A percentile compares a stretch with the other conserved stretches of the same genome.
These are phyloP conservation scores for Sodiomyces alkalinus DNA, from an alignment of 2,329 filamentous ascomycete species.

Conservation along the genomic window DNA sequence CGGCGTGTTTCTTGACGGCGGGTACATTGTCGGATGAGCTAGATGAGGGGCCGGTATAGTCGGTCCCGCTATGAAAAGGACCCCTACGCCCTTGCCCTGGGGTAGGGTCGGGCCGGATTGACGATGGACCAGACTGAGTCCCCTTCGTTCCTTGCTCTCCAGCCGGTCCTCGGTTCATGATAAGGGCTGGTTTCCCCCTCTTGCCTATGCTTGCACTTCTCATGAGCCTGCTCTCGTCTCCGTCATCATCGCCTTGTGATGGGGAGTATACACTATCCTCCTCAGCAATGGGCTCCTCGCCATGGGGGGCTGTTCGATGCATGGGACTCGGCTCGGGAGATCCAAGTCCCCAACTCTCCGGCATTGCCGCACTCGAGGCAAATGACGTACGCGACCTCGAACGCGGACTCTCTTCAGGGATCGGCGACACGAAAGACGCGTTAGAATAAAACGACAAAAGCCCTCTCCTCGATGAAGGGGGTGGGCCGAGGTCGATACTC, in stretches of 20 bases:
- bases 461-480: conserved; percentile 43
- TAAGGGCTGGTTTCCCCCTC: conserved; percentile 40
- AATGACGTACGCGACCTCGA: conserved; percentile 46
- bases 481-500: conserved; percentile 41
- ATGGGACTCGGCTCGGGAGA: conserved; percentile 29
- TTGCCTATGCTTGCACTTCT: conserved; percentile 47
- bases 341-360: conserved; percentile 46
- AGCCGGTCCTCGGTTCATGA: conserved; percentile 23
- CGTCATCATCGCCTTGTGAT: conserved; percentile 24
- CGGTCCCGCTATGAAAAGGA: conserved; percentile 28
- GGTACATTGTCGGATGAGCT: conserved; percentile 29
- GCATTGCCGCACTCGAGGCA: conserved; percentile 59
- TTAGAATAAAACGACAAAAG: conserved; percentile 51
- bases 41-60: conserved; percentile 29
- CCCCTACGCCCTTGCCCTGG: conserved; percentile 17
- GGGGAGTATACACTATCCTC: conserved; percentile 18
- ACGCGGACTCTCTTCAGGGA: conserved; percentile 53
- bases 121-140: conserved; percentile 10
- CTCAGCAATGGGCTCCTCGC: conserved; percentile 33
- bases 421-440: conserved; percentile 55
- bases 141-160: conserved; percentile 10
- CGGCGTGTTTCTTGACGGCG: conserved; percentile 11
- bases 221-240: conserved; percentile 42
- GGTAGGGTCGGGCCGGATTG: conserved; percentile 17
- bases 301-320: conserved; percentile 28